Evolutionary conservation across 495 filamentous ascomycete genomes (phyloP).

Genomic region (Xylona heveae): DNA sequence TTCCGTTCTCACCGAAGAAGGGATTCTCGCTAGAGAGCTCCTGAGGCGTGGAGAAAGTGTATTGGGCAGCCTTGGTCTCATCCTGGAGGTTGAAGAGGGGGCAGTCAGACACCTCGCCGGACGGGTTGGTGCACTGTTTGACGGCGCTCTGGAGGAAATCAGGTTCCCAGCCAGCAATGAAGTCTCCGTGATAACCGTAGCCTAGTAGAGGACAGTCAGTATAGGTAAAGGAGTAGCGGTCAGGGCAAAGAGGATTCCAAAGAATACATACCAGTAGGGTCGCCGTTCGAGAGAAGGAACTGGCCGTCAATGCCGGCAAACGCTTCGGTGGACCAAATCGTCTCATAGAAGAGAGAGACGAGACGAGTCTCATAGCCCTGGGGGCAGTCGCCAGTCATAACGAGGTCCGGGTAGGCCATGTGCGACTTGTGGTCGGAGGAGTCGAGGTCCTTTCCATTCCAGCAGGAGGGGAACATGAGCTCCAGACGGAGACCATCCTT

Average conservation of each 20-base stretch:
- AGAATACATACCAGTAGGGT: slow-evolving; percentile 34
- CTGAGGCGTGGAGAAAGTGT: slow-evolving; percentile 21
- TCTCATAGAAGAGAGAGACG: slow-evolving; percentile 66
- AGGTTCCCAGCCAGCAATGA: slow-evolving; percentile 61
- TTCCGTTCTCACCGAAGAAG: slow-evolving; percentile 12
- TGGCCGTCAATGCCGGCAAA: slow-evolving; percentile 45
- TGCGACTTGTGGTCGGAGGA: slow-evolving; percentile 43
- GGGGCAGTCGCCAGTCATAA: slow-evolving; percentile 62
- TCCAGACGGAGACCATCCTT: slow-evolving; percentile 58
- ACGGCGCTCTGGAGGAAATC: slow-evolving; percentile 36
- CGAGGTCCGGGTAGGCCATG: slow-evolving; percentile 53
- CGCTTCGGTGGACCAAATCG: slow-evolving; percentile 56
- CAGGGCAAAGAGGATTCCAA: not conserved
- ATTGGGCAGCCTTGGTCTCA: slow-evolving; percentile 17
- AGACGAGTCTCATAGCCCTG: slow-evolving; percentile 44
- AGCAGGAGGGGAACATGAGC: slow-evolving; percentile 81
- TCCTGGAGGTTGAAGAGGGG: slow-evolving; percentile 33
- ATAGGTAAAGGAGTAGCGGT: not conserved
- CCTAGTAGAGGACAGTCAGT: slow-evolving; percentile 17
- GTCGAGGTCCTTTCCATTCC: slow-evolving; percentile 52
- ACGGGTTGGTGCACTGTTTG: slow-evolving; percentile 23
- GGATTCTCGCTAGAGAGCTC: slow-evolving; percentile 19
- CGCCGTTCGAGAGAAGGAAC: slow-evolving; percentile 70
- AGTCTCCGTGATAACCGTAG: slow-evolving; percentile 70
- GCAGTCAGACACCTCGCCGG: slow-evolving; percentile 33